Conservation (phyloP, 192 early-diverging fungal genomes). For the Pilaira anomala region DNA sequence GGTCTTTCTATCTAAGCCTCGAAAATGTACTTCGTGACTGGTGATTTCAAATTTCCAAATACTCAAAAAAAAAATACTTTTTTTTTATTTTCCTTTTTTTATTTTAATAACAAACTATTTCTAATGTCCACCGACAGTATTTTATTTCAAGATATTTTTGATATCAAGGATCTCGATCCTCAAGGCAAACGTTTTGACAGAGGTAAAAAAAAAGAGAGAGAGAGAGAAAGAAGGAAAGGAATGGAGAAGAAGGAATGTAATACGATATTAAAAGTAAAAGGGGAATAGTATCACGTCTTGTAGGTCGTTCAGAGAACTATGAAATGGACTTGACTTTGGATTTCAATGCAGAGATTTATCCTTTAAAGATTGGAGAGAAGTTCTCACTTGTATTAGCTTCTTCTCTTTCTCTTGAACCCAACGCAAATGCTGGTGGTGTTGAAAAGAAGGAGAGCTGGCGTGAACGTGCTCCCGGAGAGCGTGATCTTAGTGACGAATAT, state of each 20-base stretch:
- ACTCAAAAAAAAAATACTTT: conserved; percentile 7
- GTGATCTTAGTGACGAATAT: conserved; percentile 88
- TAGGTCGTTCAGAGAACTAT: conserved; percentile 75
- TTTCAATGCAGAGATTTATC: conserved; percentile 94
- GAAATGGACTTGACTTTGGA: conserved; percentile 92
- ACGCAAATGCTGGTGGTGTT: conserved; percentile 44
- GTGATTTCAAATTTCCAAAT: neutral
- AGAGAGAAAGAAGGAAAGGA: neutral
- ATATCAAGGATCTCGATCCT: conserved; percentile 83
- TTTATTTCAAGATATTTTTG: conserved; percentile 86
- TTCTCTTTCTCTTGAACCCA: conserved; percentile 63
- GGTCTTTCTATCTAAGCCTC: neutral
- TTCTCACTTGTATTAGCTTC: conserved; percentile 79
- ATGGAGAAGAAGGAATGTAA: neutral
- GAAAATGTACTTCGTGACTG: neutral
- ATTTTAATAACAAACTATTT: neutral
- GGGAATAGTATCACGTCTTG: conserved; percentile 79
- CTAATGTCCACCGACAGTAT: conserved; percentile 61
- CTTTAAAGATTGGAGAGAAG: conserved; percentile 80
- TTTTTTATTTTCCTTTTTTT: neutral
- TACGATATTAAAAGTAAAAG: neutral
- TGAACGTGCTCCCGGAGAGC: conserved; percentile 59
- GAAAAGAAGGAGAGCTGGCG: conserved; percentile 68
- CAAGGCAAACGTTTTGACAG: conserved; percentile 94
- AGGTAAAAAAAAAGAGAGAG: conserved; percentile 45